Evolutionary conservation across 805 yeast genomes (phyloP).

Genomic region (Jamesozyma gamospora): DNA sequence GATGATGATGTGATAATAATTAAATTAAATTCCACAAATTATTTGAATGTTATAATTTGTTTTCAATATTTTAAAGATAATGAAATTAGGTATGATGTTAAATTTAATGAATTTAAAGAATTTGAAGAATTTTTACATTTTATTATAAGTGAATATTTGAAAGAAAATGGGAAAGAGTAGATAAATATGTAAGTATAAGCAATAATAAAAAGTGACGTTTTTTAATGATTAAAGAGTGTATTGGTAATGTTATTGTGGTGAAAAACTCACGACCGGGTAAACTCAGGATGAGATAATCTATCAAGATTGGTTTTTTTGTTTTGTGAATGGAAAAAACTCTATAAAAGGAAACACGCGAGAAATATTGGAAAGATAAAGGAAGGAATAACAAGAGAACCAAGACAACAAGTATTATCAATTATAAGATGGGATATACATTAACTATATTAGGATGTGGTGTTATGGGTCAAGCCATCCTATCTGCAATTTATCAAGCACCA

Average conservation of each 20-base stretch:
- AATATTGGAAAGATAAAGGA: neutral
- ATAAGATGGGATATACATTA: slow-evolving; percentile 40
- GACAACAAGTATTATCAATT: neutral
- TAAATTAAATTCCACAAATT: slow-evolving; percentile 22
- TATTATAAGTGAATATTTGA: slow-evolving; percentile 21
- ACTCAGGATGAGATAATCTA: too few relatives aligned
- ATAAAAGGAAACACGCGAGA: too few relatives aligned
- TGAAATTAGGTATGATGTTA: slow-evolving; percentile 15
- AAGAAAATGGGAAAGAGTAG: too few relatives aligned
- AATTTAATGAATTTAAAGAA: slow-evolving; percentile 27
- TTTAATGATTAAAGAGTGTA: too few relatives aligned
- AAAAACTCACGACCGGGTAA: too few relatives aligned
- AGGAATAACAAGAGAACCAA: neutral
- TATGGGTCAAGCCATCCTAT: slow-evolving; percentile 87
- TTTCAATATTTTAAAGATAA: slow-evolving; percentile 10
- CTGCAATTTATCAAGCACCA: slow-evolving; percentile 42
- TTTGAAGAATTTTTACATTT: slow-evolving; percentile 28
- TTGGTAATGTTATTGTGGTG: too few relatives aligned
- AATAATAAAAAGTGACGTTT: too few relatives aligned
- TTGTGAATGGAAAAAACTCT: too few relatives aligned
- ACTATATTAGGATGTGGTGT: slow-evolving; percentile 88
- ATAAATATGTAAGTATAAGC: too few relatives aligned
- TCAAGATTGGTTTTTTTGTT: too few relatives aligned
- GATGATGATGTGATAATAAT: slow-evolving; percentile 10
- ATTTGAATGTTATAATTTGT: slow-evolving; percentile 23